A percentile compares a stretch with the other conserved stretches of the same genome.
Evolutionary conservation across 805 yeast genomes (phyloP).

Genomic region (Wickerhamomyces hampshirensis): DNA sequence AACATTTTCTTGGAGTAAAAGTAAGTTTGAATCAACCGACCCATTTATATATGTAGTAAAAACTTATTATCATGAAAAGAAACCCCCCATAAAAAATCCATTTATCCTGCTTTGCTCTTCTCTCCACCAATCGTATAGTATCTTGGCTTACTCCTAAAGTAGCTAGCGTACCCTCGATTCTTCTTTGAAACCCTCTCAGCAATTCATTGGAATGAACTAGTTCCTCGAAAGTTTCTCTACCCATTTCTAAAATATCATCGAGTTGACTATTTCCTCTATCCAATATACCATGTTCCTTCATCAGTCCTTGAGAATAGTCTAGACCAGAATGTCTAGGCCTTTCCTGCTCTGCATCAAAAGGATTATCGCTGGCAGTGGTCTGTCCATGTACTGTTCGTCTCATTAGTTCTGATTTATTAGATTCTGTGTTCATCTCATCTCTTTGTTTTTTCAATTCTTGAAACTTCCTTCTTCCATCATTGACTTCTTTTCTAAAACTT

Average conservation of each 20-base stretch:
- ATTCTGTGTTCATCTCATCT: constrained; percentile 31
- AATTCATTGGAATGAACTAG: constrained; percentile 79
- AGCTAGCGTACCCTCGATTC: constrained; percentile 61
- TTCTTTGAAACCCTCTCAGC: constrained; percentile 34
- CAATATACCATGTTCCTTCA: constrained; percentile 60
- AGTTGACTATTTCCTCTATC: constrained; percentile 73
- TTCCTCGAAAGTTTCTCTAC: constrained; percentile 79
- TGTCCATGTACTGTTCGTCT: constrained; percentile 26
- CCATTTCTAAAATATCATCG: constrained; percentile 89
- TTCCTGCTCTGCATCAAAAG: constrained; percentile 11
- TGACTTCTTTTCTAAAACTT: constrained; percentile 43
- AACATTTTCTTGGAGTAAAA: background rate
- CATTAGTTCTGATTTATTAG: constrained; percentile 39
- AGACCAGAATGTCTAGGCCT: constrained; percentile 34
- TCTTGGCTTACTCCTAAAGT: constrained; percentile 85
- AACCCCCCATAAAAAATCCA: constrained; percentile 80
- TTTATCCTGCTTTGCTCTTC: constrained; percentile 81
- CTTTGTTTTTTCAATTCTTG: constrained; percentile 32
- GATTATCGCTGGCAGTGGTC: constrained; percentile 14
- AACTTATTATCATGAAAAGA: constrained; percentile 51
- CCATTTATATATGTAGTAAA: constrained; percentile 64
- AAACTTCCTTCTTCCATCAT: constrained; percentile 28
- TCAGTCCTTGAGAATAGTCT: constrained; percentile 50
- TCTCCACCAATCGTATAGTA: constrained; percentile 75
- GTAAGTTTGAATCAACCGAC: constrained; percentile 37